Evolutionary conservation across 345 rosid species (phyloP).

Genomic region (Barbarea vulgaris): DNA sequence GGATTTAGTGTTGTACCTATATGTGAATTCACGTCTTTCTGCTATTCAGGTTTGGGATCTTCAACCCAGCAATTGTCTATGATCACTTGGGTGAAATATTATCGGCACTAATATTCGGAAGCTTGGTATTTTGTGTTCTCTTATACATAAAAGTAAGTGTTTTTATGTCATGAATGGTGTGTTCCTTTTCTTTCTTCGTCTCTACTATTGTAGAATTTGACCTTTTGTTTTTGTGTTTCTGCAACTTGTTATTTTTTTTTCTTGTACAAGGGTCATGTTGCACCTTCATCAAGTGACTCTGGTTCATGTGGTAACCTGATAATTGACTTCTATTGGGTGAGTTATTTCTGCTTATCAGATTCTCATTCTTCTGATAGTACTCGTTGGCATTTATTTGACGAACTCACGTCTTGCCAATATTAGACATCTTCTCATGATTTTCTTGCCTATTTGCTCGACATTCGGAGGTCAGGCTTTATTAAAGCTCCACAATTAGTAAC

Average conservation of each 20-base stretch:
- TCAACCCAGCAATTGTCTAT: conserved; percentile 83
- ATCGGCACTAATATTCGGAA: conserved; percentile 85
- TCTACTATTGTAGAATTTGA: conserved; percentile 1
- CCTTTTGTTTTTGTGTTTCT: conserved; percentile 39
- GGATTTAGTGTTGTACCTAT: neutral
- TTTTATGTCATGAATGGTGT: conserved; percentile 11
- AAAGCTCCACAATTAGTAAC: neutral
- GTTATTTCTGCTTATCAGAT: conserved; percentile 29
- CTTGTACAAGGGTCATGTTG: conserved; percentile 76
- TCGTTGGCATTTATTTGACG: neutral
- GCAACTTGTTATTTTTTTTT: conserved; percentile 15
- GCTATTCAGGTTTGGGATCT: conserved; percentile 83
- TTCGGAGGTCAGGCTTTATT: conserved; percentile 1
- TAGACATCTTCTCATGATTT: neutral
- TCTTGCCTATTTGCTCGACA: conserved; percentile 13
- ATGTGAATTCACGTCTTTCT: conserved; percentile 8
- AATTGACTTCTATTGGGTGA: conserved; percentile 98
- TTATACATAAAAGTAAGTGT: conserved; percentile 86
- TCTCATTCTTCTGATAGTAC: conserved; percentile 7
- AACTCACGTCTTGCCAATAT: neutral
- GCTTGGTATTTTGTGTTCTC: conserved; percentile 84
- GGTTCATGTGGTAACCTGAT: conserved; percentile 91
- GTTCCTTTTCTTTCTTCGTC: conserved; percentile 9
- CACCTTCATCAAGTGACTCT: conserved; percentile 92
- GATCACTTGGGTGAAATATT: conserved; percentile 97